phyloP scores from a whole-genome alignment of 2,329 filamentous ascomycete species.

The Xylariomycetidae sp. region DNA sequence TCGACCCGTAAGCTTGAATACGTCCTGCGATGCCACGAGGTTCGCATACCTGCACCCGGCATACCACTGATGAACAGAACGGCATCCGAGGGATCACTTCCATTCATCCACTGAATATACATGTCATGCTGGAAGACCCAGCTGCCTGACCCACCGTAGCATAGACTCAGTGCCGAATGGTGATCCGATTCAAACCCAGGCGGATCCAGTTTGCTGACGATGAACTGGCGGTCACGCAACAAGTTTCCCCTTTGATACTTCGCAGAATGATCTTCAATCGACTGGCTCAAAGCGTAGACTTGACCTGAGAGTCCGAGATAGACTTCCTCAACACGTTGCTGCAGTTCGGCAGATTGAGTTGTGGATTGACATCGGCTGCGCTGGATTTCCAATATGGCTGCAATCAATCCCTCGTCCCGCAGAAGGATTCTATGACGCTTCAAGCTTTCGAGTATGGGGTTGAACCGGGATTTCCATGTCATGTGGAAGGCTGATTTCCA shows the following conservation, averaged over 20 bases:
- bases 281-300: neutral
- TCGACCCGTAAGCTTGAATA: neutral
- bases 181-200: too few species aligned
- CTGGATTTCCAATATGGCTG: too few species aligned
- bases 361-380: too few species aligned
- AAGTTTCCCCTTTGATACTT: too few species aligned
- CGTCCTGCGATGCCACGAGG: too few species aligned
- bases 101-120: neutral
- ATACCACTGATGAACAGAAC: conserved; percentile 14
- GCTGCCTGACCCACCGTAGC: neutral
- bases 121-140: neutral
- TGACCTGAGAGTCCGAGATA: conserved; percentile 6
- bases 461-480: conserved; percentile 12
- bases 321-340: too few species aligned
- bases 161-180: too few species aligned
- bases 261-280: conserved; percentile 1
- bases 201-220: too few species aligned
- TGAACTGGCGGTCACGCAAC: too few species aligned
- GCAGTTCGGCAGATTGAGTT: too few species aligned
- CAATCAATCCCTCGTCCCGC: conserved; percentile 10
- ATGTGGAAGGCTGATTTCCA: conserved; percentile 12
- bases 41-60: conserved; percentile 13
- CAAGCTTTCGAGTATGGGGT: conserved; percentile 14
- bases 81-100: neutral
- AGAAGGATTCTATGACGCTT: conserved; percentile 14